phyloP scores from a whole-genome alignment of 768 basidiomycete species.

The Tricholoma hemisulphureum region DNA sequence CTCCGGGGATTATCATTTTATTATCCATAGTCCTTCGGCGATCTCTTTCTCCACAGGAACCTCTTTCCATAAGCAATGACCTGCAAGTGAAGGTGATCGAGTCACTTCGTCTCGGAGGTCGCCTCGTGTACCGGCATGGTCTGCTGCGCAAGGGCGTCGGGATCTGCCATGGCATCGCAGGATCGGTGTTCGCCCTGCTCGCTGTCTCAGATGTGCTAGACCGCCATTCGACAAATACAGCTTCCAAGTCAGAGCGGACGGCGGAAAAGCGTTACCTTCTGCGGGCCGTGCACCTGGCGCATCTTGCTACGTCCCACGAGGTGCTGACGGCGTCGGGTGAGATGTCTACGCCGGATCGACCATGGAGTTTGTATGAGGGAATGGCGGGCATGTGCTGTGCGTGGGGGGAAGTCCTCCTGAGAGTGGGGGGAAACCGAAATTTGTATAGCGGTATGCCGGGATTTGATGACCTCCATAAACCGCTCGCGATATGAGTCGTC shows the following conservation, averaged over 20 bases:
- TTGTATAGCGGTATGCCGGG: slow-evolving; percentile 35
- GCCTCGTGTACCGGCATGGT: slow-evolving; percentile 46
- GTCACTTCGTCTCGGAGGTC: slow-evolving; percentile 39
- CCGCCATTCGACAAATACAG: slow-evolving; percentile 8
- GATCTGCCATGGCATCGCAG: slow-evolving; percentile 57
- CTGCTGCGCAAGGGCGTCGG: slow-evolving; percentile 58
- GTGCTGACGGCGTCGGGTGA: slow-evolving; percentile 34
- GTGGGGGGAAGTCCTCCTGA: slow-evolving; percentile 45
- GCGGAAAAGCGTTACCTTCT: slow-evolving; percentile 7
- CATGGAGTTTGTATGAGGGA: slow-evolving; percentile 60
- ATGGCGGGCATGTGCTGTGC: slow-evolving; percentile 57
- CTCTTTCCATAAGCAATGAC: slow-evolving; percentile 18
- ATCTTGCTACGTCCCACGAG: slow-evolving; percentile 38
- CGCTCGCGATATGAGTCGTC: neutral
- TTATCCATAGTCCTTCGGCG: slow-evolving; percentile 43
- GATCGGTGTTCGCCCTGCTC: slow-evolving; percentile 53
- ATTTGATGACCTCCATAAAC: slow-evolving; percentile 35
- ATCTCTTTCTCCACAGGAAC: slow-evolving; percentile 9
- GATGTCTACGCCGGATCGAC: slow-evolving; percentile 49
- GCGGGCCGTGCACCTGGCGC: slow-evolving; percentile 47
- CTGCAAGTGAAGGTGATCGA: slow-evolving; percentile 27
- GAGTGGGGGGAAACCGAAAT: slow-evolving; percentile 22
- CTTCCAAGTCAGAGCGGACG: slow-evolving; percentile 2
- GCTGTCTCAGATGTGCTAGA: slow-evolving; percentile 47
- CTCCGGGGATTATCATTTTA: slow-evolving; percentile 48